Conservation (phyloP, 2,329 filamentous ascomycete species). For the Nannizziopsis barbatae region DNA sequence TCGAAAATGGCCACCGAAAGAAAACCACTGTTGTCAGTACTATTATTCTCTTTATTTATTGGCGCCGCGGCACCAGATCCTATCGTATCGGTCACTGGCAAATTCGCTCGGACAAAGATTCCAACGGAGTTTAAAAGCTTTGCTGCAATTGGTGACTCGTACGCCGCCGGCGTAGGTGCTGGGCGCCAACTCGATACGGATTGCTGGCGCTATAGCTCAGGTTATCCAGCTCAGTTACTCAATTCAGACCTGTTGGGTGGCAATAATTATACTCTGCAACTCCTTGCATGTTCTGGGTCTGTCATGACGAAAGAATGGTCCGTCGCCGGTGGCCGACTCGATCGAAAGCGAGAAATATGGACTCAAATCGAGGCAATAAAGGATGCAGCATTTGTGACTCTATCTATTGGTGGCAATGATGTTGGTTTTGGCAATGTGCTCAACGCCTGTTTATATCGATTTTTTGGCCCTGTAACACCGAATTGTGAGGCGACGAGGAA, state of each 20-base stretch:
- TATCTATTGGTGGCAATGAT: slow-evolving; percentile 22
- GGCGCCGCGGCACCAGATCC: neutral
- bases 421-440: slow-evolving; percentile 20
- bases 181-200: slow-evolving; percentile 14
- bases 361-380: slow-evolving; percentile 11
- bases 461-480: slow-evolving; percentile 14
- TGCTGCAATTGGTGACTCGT: slow-evolving; percentile 22
- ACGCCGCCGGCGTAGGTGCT: slow-evolving; percentile 21
- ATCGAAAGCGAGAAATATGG: slow-evolving; percentile 8
- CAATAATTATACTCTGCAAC: slow-evolving; percentile 15
- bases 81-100: neutral
- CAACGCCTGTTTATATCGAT: slow-evolving; percentile 23
- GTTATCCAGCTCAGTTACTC: slow-evolving; percentile 20
- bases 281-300: slow-evolving; percentile 20
- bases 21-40: too few relatives aligned
- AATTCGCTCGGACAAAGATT: neutral
- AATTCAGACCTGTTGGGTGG: slow-evolving; percentile 13
- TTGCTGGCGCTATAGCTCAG: slow-evolving; percentile 20
- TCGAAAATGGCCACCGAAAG: too few relatives aligned
- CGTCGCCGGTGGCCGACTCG: slow-evolving; percentile 7
- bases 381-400: slow-evolving; percentile 17
- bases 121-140: slow-evolving; percentile 13
- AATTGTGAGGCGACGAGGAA: slow-evolving; percentile 9
- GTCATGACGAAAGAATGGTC: slow-evolving; percentile 18
- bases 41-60: neutral